phyloP scores from a whole-genome alignment of 2,329 filamentous ascomycete genomes.

The Exutisphaerella laricina region DNA sequence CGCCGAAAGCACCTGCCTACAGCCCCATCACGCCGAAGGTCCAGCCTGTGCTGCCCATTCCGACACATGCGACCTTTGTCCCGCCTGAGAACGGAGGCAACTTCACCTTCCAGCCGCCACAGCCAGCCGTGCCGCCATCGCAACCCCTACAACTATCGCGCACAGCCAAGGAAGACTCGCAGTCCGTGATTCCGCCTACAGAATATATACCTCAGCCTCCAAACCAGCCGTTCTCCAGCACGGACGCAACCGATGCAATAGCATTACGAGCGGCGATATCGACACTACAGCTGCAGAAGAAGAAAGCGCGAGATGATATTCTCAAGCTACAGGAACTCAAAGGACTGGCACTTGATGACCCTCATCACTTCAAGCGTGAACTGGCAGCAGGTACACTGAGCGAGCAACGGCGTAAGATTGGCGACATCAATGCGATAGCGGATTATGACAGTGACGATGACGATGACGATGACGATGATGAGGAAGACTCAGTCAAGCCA shows the following conservation, averaged over 20 bases:
- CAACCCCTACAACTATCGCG: conserved; percentile 7
- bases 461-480: conserved; percentile 13
- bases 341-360: conserved; percentile 62
- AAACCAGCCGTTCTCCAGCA: conserved; percentile 43
- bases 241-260: conserved; percentile 74
- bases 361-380: conserved; percentile 65
- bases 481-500: conserved; percentile 20
- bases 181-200: conserved; percentile 20
- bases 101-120: conserved; percentile 14
- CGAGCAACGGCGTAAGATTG: conserved; percentile 29
- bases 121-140: conserved; percentile 3
- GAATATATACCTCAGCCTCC: conserved; percentile 40
- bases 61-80: conserved; percentile 9
- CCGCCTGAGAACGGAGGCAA: conserved; percentile 18
- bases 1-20: conserved; percentile 27
- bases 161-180: conserved; percentile 5
- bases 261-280: conserved; percentile 80
- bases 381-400: conserved; percentile 54
- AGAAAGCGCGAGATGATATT: conserved; percentile 71
- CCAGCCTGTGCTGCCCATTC: conserved; percentile 26
- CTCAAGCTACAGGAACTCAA: conserved; percentile 64
- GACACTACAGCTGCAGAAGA: conserved; percentile 78
- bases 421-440: conserved; percentile 33
- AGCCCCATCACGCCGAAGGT: conserved; percentile 33
- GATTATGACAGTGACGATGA: conserved; percentile 32